Base-by-base conservation (phyloP, 2,329 filamentous ascomycete genomes). In the Penicillium sp. region DNA sequence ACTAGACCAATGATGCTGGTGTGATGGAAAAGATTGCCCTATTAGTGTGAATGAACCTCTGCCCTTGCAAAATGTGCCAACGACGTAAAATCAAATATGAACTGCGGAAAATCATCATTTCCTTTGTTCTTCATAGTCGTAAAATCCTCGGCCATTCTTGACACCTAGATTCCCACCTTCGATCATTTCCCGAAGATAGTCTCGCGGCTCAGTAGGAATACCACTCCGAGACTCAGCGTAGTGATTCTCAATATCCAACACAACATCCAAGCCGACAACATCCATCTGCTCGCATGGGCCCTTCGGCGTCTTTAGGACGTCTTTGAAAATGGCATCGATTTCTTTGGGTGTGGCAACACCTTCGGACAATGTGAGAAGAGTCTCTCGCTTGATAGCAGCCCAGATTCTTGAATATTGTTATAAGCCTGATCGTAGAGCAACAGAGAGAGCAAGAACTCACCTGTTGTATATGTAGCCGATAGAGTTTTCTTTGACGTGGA, bases 321-420 rank as follows among this genome's bases (percentile, higher is more conserved):
- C 65, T 40, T 72, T 72, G 63, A 71, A 76, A 7, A 76, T 70
- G 0, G 58, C 58, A 58, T 77, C 74, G 2, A 76, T 69, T 46
- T 76, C 74, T 14, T 69, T 55, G 1, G 74, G 73, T 0, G 64
- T 64, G 22, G 64, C 67, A 7, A 76, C 69, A 1, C 71, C 74
- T 48, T 77, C 73, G 0, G 67, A 58, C 9, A 74, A 57, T 4
- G 70, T 61, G 14, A 69, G 61, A 9, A 77, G 67, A 5, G 70
- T 65, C 65, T 77, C 75, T n/a, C 74, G 66, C 57, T 77, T 77
- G 43, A 77, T 74, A 18, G 74, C 74, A 3, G 74, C 73, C 75
- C 75, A 77, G 42, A 77, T 71, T n/a, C 71, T 73, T 26, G 22
- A 20, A 35, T 20, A 24, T 26, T 5, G 16, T 46, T 22, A 32